Evolutionary conservation across 768 basidiomycete species (phyloP), one percentile per base, ranked within the genome.

Genomic region (Phanerochaete carnosa): DNA sequence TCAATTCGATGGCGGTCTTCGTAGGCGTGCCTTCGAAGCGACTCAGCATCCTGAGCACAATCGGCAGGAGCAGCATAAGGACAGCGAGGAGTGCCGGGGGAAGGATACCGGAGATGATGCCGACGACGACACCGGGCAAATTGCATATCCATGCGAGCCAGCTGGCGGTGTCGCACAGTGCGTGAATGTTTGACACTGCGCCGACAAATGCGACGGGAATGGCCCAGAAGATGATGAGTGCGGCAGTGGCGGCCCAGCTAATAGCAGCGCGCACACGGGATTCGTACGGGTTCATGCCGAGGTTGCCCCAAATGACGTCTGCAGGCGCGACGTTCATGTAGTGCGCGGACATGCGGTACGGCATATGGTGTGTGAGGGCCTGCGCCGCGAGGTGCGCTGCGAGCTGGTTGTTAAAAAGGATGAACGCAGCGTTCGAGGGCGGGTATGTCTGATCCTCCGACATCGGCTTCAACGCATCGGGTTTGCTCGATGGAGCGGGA

Each of bases 21-120:
- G 89, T 87, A 0, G 95, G 95, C 16, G 94, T 92, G n/a, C 95
- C 95, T 73, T 97, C 92, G 55, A 95, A 88, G 26, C 83, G 77
- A 8, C 85, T 90, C 33, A 96, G 76, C 29, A 90, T 74, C 43
- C 95, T 81, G 59, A 97, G 72, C 15, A 98, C 68, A 66, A 93
- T 89, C 82, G 86, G 83, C 1, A 98, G 77, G 3, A 98, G 77
- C 84, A 93, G 83, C 86, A 94, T 93, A 55, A 98, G 80, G n/a
- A 97, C 80, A 0, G 92, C 92, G 50, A 98, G 84, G 45, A 93
- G 71, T 19, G 92, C 85, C 0, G 94, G 86, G 4, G 95, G 93
- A 0, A 94, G 75, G 55, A 95, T 85, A 80, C 95, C 95, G 75
- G 86, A 74, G 61, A 96, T 85, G 62, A 95, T 88, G 63, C 92